phyloP scores from a whole-genome alignment of 352 stramenopile genomes.

The Pseudoperonospora humuli region DNA sequence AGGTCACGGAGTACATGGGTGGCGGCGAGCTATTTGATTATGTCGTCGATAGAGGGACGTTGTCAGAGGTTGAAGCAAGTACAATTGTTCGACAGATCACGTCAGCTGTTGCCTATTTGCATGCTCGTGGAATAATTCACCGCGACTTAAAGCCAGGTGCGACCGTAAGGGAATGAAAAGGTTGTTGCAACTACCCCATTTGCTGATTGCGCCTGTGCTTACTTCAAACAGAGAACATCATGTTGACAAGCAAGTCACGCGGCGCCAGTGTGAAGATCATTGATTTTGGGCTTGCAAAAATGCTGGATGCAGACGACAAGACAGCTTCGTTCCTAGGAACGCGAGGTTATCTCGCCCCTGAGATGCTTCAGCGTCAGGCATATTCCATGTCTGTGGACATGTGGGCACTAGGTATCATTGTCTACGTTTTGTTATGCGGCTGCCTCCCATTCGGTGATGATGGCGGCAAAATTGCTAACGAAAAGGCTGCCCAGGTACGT shows the following conservation, averaged over 20 bases:
- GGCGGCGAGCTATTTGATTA: constrained; percentile 89
- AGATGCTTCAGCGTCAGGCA: constrained; percentile 96
- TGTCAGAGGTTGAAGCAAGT: constrained; percentile 83
- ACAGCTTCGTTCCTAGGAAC: constrained; percentile 82
- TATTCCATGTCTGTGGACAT: constrained; percentile 97
- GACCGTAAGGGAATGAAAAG: not conserved
- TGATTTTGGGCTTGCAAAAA: constrained; percentile 97
- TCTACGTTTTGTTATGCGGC: constrained; percentile 96
- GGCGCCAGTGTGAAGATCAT: constrained; percentile 95
- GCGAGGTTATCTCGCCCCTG: constrained; percentile 94
- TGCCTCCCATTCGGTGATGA: constrained; percentile 98
- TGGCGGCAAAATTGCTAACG: constrained; percentile 73
- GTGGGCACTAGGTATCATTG: constrained; percentile 97
- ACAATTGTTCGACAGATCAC: constrained; percentile 85
- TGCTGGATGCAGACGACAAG: constrained; percentile 78
- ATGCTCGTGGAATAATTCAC: constrained; percentile 82
- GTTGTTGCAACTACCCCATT: not conserved
- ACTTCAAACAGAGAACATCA: constrained; percentile 54
- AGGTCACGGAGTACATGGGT: constrained; percentile 86
- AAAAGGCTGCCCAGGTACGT: constrained; percentile 59
- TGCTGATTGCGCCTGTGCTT: constrained; percentile 1
- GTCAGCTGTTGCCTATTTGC: constrained; percentile 86
- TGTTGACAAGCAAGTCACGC: constrained; percentile 76
- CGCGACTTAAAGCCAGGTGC: constrained; percentile 84
- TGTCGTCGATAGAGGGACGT: constrained; percentile 84